phyloP scores from a whole-genome alignment of 1,284 basidiomycete genomes.

The Termitomyces sp. region DNA sequence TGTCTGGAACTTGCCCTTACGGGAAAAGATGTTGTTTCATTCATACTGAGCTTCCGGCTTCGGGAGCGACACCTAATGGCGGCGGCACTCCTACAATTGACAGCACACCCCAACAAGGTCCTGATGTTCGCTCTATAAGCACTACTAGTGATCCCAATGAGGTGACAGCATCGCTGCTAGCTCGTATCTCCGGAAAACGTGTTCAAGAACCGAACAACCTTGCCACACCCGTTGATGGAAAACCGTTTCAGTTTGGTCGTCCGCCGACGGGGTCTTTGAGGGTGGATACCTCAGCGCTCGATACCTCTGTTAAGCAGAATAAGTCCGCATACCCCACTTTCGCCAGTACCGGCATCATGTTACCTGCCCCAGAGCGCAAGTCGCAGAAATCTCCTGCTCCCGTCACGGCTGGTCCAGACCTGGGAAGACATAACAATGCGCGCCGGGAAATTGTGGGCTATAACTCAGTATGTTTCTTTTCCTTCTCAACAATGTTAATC shows the following conservation, averaged over 20 bases:
- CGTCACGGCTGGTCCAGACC: constrained; percentile 75
- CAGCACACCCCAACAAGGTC: constrained; percentile 41
- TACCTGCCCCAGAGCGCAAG: constrained; percentile 56
- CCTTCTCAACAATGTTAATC: not conserved
- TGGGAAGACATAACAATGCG: constrained; percentile 66
- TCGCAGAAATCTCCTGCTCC: constrained; percentile 68
- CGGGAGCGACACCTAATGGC: constrained; percentile 34
- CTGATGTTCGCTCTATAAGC: constrained; percentile 58
- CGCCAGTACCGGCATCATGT: constrained; percentile 63
- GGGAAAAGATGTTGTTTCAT: constrained; percentile 90
- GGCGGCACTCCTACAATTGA: constrained; percentile 40
- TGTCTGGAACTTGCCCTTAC: constrained; percentile 85
- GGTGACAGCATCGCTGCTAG: constrained; percentile 61
- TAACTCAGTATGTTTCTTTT: constrained; percentile 49
- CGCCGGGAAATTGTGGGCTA: constrained; percentile 68
- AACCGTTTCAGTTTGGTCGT: constrained; percentile 49
- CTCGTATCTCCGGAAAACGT: constrained; percentile 66
- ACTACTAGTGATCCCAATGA: constrained; percentile 76
- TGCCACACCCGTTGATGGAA: constrained; percentile 41
- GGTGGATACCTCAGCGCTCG: constrained; percentile 66
- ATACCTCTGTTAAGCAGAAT: constrained; percentile 59
- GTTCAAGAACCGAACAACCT: constrained; percentile 40
- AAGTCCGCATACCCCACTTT: constrained; percentile 80
- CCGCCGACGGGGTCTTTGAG: constrained; percentile 62
- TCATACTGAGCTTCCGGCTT: constrained; percentile 73